Percentiles rank a stretch among this genome's conserved stretches.
Evolutionary conservation across 2,329 filamentous ascomycete genomes (phyloP).

Genomic region (Trichoderma harzianum): DNA sequence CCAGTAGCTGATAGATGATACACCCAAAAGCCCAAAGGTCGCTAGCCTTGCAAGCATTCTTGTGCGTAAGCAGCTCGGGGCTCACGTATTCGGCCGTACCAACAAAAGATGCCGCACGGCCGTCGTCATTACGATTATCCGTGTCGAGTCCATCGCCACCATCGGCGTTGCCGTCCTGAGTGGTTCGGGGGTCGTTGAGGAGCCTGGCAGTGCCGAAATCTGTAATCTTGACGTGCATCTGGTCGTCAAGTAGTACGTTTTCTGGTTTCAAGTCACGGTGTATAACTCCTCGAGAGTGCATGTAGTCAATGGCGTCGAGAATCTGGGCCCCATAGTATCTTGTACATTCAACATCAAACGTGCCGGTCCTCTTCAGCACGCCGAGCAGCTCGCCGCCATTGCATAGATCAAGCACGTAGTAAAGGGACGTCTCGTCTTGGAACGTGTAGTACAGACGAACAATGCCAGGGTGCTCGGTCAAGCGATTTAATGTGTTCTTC

Average conservation of each 20-base stretch:
- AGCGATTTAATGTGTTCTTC: slow-evolving; percentile 92
- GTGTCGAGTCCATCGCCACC: slow-evolving; percentile 37
- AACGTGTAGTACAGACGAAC: slow-evolving; percentile 98
- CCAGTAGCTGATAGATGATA: slow-evolving; percentile 92
- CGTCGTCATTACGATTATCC: slow-evolving; percentile 46
- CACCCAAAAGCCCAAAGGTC: slow-evolving; percentile 98
- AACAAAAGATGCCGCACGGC: slow-evolving; percentile 88
- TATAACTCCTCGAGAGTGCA: slow-evolving; percentile 94
- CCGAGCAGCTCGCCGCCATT: slow-evolving; percentile 88
- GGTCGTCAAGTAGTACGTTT: slow-evolving; percentile 89
- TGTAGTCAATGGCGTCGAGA: slow-evolving; percentile 92
- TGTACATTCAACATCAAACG: slow-evolving; percentile 92
- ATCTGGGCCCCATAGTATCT: slow-evolving; percentile 95
- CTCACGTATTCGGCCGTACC: slow-evolving; percentile 98
- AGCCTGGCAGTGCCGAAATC: slow-evolving; percentile 99
- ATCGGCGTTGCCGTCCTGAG: slow-evolving; percentile 41
- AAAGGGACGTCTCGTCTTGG: slow-evolving; percentile 91
- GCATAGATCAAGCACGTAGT: slow-evolving; percentile 94
- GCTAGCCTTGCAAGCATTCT: slow-evolving; percentile 95
- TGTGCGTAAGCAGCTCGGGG: slow-evolving; percentile 92
- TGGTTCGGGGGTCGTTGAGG: slow-evolving; percentile 46
- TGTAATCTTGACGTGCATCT: slow-evolving; percentile 98
- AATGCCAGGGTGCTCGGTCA: slow-evolving; percentile 95
- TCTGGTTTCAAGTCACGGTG: slow-evolving; percentile 96
- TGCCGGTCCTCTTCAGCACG: slow-evolving; percentile 88